Base-by-base conservation (phyloP, 2,329 filamentous ascomycete species). In the Blastomyces gilchristii region DNA sequence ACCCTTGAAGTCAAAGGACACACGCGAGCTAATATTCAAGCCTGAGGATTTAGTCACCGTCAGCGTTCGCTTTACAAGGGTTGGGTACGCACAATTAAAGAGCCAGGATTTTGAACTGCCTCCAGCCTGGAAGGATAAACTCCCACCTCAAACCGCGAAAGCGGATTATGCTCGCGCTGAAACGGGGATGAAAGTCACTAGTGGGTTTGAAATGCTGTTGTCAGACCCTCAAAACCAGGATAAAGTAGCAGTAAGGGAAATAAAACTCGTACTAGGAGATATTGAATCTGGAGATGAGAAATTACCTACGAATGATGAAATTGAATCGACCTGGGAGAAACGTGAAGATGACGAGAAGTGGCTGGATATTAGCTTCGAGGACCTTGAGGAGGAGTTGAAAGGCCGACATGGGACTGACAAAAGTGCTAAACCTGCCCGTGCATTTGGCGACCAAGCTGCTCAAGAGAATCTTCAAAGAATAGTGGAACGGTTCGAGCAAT, bases 401-500 rank as follows among this genome's bases (percentile, higher is more conserved):
- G 84, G 83, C 1, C 80, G 83, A 39, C 82, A 83, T 0, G 65
- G 71, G 54, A 66, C 61, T 14, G 69, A 67, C 3, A 66, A 58
- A 28, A 58, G 57, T 7, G 59, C 61, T 14, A 67, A 69, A 34
- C 58, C 62, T 14, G 16, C 58, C 14, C 75, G 75, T 0, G 70
- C 69, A 9, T 81, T 81, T 68, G 79, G 79, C n/a, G 76, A 78
- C 54, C 75, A 76, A 49, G 72, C 71, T 8, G 72, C 77, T 0
- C 74, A 80, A 61, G 75, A 77, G 67, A 79, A 96, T 71, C 79
- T 99, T 28, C 87, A 88, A 62, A 93, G 93, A 71, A 96, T 97
- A 73, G 94, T 99, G 0, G 88, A 89, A 57, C 85, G 91, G n/a
- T 97, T 99, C 70, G 91, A 97, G 71, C 81, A 88, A 14, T 97